Evolutionary conservation across 371 early-diverging fungal species (phyloP).

Genomic region (Basidiobolus heterosporus): DNA sequence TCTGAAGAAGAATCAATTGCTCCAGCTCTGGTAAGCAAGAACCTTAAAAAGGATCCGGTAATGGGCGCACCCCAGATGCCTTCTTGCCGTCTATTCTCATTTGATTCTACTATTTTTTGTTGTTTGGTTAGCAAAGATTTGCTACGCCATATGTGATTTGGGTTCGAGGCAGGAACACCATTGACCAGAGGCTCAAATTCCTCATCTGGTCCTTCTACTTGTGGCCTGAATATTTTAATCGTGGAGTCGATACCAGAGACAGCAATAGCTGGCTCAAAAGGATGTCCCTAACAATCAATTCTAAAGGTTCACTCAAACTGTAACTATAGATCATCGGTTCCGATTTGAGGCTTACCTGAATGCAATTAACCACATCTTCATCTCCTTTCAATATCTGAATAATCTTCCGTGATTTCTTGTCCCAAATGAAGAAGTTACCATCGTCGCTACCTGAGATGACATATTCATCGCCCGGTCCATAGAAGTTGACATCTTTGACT

Average conservation of each 20-base stretch:
- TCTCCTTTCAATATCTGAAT: conserved; percentile 44
- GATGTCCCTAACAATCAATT: conserved; percentile 24
- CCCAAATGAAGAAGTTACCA: conserved; percentile 59
- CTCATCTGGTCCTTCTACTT: no score
- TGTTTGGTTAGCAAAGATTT: no score
- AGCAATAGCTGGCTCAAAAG: conserved; percentile 24
- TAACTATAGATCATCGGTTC: conserved; percentile 10
- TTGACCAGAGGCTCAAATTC: no score
- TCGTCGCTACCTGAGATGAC: conserved; percentile 68
- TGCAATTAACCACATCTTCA: conserved; percentile 36
- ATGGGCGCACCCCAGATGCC: no score
- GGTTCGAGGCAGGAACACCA: no score
- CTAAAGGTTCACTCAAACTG: neutral
- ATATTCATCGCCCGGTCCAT: conserved; percentile 44
- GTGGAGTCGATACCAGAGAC: conserved; percentile 49
- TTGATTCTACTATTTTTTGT: no score
- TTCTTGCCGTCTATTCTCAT: no score
- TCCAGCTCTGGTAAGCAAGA: no score
- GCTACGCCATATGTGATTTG: no score
- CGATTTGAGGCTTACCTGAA: conserved; percentile 17
- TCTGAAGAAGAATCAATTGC: no score
- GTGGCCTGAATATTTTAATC: conserved; percentile 46
- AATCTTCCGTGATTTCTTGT: conserved; percentile 35
- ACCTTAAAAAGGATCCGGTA: no score
- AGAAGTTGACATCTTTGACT: conserved; percentile 66